Percentiles rank a stretch among this genome's conserved stretches.
phyloP scores from a whole-genome alignment of 768 basidiomycete genomes.

The Lactifluus volemus region DNA sequence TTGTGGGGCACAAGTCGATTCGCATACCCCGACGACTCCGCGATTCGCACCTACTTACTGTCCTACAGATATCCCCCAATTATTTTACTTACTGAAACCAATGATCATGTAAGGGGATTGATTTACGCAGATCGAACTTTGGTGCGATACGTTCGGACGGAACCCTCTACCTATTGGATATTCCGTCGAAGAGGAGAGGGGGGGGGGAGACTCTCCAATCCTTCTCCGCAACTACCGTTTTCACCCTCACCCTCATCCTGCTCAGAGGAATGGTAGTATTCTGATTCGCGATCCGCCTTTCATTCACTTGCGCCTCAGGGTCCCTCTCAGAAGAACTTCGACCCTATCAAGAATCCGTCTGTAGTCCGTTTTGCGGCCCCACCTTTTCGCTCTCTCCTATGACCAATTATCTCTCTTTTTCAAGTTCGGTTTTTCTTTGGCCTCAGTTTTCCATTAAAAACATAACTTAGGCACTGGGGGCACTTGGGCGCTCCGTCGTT shows the following conservation, averaged over 20 bases:
- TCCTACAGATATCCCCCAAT: neutral
- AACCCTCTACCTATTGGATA: slow-evolving; percentile 6
- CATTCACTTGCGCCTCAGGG: neutral
- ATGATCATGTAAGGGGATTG: neutral
- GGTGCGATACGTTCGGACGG: neutral
- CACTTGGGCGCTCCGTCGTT: slow-evolving; percentile 10
- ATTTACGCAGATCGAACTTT: slow-evolving; percentile 1
- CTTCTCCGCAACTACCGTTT: neutral
- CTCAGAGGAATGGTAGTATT: neutral
- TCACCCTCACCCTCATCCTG: neutral
- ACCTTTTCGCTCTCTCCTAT: neutral
- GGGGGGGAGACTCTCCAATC: neutral
- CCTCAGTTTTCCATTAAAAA: too few relatives aligned
- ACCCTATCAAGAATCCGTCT: neutral
- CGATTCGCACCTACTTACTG: slow-evolving; percentile 4
- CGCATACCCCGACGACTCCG: slow-evolving; percentile 12
- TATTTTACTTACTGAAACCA: neutral
- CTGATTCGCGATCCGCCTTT: neutral
- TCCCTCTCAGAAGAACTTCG: neutral
- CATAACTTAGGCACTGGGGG: too few relatives aligned
- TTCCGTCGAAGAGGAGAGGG: neutral
- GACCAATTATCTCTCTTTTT: neutral
- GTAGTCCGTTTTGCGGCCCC: neutral
- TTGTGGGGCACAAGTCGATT: neutral
- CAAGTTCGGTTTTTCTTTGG: neutral